phyloP scores from a whole-genome alignment of 2,329 filamentous ascomycete species.

The Dothiorella sarmentorum region DNA sequence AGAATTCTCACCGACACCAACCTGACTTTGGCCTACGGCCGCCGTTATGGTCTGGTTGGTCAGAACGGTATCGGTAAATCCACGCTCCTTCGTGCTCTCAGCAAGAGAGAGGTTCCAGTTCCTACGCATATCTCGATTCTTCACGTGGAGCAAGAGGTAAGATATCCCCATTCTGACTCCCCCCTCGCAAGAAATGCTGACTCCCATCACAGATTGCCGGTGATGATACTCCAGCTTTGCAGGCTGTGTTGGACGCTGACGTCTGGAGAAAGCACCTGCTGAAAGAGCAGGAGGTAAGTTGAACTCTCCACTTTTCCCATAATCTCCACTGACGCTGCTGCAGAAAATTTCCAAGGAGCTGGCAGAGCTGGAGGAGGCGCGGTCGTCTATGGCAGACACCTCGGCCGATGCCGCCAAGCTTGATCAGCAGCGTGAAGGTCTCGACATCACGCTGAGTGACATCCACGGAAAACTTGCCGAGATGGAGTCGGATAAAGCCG shows the following conservation, averaged over 20 bases:
- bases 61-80: slow-evolving; percentile 92
- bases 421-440: slow-evolving; percentile 82
- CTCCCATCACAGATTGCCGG: slow-evolving; percentile 67
- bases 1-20: slow-evolving; percentile 89
- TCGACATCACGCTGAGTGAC: slow-evolving; percentile 87
- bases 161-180: background rate
- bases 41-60: slow-evolving; percentile 94
- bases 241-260: slow-evolving; percentile 94
- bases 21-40: slow-evolving; percentile 84
- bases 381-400: slow-evolving; percentile 81
- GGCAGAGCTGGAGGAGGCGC: slow-evolving; percentile 70
- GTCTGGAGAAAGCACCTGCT: slow-evolving; percentile 97
- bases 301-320: background rate
- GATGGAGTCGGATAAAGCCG: slow-evolving; percentile 99
- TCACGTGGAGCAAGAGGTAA: slow-evolving; percentile 94
- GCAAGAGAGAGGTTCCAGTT: slow-evolving; percentile 88
- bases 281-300: slow-evolving; percentile 74
- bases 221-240: slow-evolving; percentile 90
- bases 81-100: slow-evolving; percentile 87
- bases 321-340: slow-evolving; percentile 17
- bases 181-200: background rate
- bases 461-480: slow-evolving; percentile 89
- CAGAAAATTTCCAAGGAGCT: slow-evolving; percentile 75
- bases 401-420: slow-evolving; percentile 82
- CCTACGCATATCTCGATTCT: slow-evolving; percentile 98